Percentiles rank a stretch among this genome's conserved stretches.
Conservation (phyloP, 331 rosid species). For the Malus hybrid region DNA sequence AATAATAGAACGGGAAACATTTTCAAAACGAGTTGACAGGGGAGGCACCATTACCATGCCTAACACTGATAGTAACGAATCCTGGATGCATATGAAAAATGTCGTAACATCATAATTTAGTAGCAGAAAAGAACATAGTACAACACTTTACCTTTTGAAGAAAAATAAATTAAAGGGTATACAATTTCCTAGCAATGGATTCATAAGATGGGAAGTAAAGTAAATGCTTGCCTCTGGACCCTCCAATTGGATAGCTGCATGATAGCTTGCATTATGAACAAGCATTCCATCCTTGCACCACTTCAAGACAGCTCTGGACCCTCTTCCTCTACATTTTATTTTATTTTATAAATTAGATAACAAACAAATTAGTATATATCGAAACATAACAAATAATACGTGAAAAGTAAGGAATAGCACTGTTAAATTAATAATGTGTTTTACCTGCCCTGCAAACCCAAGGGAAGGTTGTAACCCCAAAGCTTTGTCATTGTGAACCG, state of each 20-base stretch:
- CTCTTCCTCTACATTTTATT: conserved; percentile 50
- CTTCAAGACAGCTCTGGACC: conserved; percentile 75
- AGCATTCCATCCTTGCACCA: conserved; percentile 57
- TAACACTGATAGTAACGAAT: conserved; percentile 46
- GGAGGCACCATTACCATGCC: conserved; percentile 60
- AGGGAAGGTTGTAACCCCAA: conserved; percentile 83
- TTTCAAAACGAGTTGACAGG: conserved; percentile 23
- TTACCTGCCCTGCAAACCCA: conserved; percentile 77
- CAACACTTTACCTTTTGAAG: not conserved
- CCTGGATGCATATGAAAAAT: conserved; percentile 33
- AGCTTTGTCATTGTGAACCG: conserved; percentile 73
- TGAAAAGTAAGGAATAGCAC: not conserved
- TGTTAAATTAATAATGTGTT: not conserved
- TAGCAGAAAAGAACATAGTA: not conserved
- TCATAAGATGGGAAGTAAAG: not conserved
- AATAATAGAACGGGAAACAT: conserved; percentile 25
- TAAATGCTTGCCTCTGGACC: conserved; percentile 67
- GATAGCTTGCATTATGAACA: conserved; percentile 78
- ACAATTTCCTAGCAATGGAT: not conserved
- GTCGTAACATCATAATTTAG: not conserved
- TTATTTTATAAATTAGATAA: not conserved
- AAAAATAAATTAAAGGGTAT: too few species aligned
- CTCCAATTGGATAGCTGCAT: conserved; percentile 66
- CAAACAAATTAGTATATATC: too few species aligned
- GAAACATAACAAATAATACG: not conserved